These are phyloP conservation scores for Cladosporium cucumerinum DNA, from an alignment of 2,329 filamentous ascomycete species.

Conservation along the genomic window DNA sequence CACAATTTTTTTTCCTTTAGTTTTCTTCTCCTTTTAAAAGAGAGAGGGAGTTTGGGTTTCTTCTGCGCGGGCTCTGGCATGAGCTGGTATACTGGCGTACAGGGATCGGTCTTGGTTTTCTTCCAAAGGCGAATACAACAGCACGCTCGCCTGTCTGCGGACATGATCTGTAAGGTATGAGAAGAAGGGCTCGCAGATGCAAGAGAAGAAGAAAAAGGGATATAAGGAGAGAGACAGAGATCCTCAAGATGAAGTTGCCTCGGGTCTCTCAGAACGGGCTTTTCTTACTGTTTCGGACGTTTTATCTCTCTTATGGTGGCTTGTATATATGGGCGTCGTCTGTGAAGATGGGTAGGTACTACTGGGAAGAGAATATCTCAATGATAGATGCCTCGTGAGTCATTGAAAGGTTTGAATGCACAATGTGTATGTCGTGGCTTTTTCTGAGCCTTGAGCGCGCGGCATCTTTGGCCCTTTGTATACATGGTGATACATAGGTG, in stretches of 20 bases:
- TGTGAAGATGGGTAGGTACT: too few species aligned
- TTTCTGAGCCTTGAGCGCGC: too few species aligned
- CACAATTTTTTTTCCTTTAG: not conserved
- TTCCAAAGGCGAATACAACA: too few species aligned
- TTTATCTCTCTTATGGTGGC: not conserved
- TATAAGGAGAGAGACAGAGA: not conserved
- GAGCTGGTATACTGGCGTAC: not conserved
- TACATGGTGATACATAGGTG: not conserved
- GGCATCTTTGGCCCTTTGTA: not conserved
- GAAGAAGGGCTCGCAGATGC: too few species aligned
- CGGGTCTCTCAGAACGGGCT: not conserved
- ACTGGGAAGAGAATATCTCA: too few species aligned
- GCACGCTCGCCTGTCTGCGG: too few species aligned
- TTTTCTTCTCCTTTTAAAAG: not conserved
- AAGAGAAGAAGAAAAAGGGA: not conserved
- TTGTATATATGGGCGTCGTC: not conserved
- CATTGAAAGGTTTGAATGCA: too few species aligned
- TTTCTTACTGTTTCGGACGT: not conserved
- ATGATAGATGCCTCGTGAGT: too few species aligned
- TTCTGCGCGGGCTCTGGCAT: not conserved
- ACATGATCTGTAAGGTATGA: too few species aligned
- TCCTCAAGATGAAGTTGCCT: not conserved
- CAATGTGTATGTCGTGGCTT: too few species aligned
- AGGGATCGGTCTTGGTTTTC: not conserved
- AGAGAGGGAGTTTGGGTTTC: not conserved